phyloP scores from a whole-genome alignment of 441 rosid species.

The Adansonia gregorii region DNA sequence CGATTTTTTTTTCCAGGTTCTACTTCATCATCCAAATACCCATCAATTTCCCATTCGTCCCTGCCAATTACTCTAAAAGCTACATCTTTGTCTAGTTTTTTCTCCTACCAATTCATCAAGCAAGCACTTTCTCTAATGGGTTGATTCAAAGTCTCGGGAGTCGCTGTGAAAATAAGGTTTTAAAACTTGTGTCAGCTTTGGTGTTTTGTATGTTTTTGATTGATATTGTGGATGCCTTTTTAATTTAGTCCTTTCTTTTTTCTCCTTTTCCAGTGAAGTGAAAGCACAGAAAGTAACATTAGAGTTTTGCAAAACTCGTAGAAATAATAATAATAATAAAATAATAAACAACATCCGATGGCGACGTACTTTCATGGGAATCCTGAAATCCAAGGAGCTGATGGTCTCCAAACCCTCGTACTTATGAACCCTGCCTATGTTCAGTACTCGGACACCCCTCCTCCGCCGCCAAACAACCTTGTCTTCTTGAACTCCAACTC shows the following conservation, averaged over 20 bases:
- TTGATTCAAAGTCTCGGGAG: slow-evolving; percentile 30
- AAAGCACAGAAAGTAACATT: slow-evolving; percentile 20
- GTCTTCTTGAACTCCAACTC: slow-evolving; percentile 61
- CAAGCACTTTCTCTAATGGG: slow-evolving; percentile 27
- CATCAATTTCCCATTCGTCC: neutral
- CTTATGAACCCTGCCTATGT: slow-evolving; percentile 95
- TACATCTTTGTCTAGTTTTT: neutral
- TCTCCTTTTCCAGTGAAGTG: slow-evolving; percentile 42
- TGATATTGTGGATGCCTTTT: neutral
- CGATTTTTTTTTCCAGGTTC: slow-evolving; percentile 25
- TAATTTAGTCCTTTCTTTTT: neutral
- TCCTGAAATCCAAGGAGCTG: slow-evolving; percentile 67
- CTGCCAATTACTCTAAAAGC: neutral
- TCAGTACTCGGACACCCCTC: slow-evolving; percentile 60
- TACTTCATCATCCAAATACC: slow-evolving; percentile 17
- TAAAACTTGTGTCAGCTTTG: neutral
- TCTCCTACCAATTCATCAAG: slow-evolving; percentile 5
- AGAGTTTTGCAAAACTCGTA: slow-evolving; percentile 8
- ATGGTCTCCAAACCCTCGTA: slow-evolving; percentile 86
- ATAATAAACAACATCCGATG: slow-evolving; percentile 43
- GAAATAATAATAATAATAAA: neutral
- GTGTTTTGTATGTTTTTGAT: neutral
- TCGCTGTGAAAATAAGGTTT: slow-evolving; percentile 15
- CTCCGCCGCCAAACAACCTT: slow-evolving; percentile 47
- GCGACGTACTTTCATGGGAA: slow-evolving; percentile 87